A percentile compares a stretch with the other conserved stretches of the same genome.
phyloP scores from a whole-genome alignment of 2,329 filamentous ascomycete genomes.

The Bipolaris gigantea region DNA sequence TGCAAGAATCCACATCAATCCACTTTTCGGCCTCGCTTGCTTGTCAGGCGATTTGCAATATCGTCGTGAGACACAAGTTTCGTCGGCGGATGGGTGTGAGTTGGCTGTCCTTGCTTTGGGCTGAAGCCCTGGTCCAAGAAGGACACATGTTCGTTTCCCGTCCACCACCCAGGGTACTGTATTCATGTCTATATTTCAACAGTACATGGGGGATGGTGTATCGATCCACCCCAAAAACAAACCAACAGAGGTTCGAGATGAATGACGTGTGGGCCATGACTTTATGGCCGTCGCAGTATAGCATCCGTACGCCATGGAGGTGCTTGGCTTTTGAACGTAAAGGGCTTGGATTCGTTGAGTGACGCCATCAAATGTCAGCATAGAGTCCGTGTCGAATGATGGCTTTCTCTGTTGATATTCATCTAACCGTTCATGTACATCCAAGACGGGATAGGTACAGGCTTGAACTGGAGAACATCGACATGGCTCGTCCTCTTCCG shows the following conservation, averaged over 20 bases:
- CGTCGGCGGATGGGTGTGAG: no score
- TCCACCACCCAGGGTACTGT: no score
- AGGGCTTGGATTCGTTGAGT: neutral
- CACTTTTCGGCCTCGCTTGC: neutral
- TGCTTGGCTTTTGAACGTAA: neutral
- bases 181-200: no score
- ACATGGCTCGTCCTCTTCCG: rapidly evolving
- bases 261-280: neutral
- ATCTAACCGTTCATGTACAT: neutral
- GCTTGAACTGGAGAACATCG: neutral
- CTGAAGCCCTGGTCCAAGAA: neutral
- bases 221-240: neutral
- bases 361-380: neutral
- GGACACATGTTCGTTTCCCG: neutral
- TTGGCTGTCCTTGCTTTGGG: neutral
- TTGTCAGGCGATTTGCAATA: neutral
- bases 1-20: neutral
- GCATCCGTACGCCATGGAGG: neutral
- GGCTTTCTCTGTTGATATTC: neutral
- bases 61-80: neutral
- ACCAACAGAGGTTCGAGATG: neutral
- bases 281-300: neutral
- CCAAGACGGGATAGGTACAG: rapidly evolving
- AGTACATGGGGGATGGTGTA: no score
- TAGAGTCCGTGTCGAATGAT: neutral